Evolutionary conservation across 352 stramenopile species (phyloP).

Genomic region (Phytophthora syringae): DNA sequence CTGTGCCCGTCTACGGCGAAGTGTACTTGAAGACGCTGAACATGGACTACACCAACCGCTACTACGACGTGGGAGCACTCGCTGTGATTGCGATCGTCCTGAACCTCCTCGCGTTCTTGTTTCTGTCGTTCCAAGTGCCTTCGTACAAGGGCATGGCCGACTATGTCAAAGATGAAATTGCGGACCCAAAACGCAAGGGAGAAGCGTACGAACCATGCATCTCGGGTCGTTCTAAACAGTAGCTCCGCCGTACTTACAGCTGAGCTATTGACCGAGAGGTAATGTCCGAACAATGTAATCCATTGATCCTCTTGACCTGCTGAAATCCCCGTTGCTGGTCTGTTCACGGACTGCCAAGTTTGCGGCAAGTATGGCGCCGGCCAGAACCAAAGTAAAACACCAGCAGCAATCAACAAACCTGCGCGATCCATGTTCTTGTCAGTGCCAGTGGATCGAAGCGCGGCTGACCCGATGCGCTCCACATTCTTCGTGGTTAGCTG

Average conservation of each 20-base stretch:
- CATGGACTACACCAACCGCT: constrained; percentile 74
- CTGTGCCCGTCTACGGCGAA: constrained; percentile 72
- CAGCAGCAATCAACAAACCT: too few species aligned
- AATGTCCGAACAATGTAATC: too few species aligned
- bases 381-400: too few species aligned
- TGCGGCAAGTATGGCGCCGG: too few species aligned
- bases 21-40: constrained; percentile 79
- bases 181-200: constrained; percentile 36
- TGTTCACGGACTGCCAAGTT: too few species aligned
- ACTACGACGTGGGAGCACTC: constrained; percentile 62
- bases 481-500: too few species aligned
- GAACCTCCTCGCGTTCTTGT: constrained; percentile 61
- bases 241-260: not conserved
- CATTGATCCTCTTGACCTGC: too few species aligned
- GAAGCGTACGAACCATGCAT: constrained; percentile 21
- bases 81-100: constrained; percentile 49
- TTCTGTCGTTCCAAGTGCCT: constrained; percentile 66
- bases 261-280: too few species aligned
- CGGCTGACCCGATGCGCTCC: too few species aligned
- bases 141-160: constrained; percentile 43
- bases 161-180: constrained; percentile 26
- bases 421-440: too few species aligned
- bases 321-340: too few species aligned
- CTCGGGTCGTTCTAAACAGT: constrained; percentile 4
- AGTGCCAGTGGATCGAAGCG: too few species aligned